Percentiles rank a stretch among this genome's conserved stretches.
phyloP scores from a whole-genome alignment of 805 yeast species.

The Metschnikowia gruessii region DNA sequence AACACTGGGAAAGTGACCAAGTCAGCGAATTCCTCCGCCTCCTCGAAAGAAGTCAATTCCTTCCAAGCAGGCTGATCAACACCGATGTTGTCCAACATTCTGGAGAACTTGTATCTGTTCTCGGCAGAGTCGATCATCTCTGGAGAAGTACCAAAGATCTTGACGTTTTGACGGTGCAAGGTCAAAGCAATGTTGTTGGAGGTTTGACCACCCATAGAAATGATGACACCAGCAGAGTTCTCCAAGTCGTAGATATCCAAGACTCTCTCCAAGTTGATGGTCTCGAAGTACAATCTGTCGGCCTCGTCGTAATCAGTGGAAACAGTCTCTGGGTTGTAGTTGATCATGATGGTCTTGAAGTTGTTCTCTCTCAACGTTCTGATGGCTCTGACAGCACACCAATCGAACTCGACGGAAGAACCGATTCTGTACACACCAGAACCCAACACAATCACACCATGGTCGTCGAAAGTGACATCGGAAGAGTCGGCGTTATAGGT shows the following conservation, averaged over 20 bases:
- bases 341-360: constrained; percentile 90
- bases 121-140: constrained; percentile 98
- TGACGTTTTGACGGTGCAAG: constrained; percentile 86
- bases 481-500: constrained; percentile 90
- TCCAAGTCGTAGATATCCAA: constrained; percentile 93
- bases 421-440: constrained; percentile 99
- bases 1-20: constrained; percentile 90
- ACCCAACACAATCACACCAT: constrained; percentile 94
- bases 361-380: constrained; percentile 87
- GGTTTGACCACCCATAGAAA: constrained; percentile 99
- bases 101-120: constrained; percentile 95
- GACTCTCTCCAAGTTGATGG: constrained; percentile 89
- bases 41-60: constrained; percentile 87
- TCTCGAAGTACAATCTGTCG: constrained; percentile 93
- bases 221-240: constrained; percentile 85
- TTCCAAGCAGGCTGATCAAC: constrained; percentile 99
- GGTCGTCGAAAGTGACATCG: constrained; percentile 85
- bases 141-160: constrained; percentile 95
- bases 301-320: constrained; percentile 99
- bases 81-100: constrained; percentile 93
- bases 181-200: constrained; percentile 94
- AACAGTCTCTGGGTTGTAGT: constrained; percentile 98
- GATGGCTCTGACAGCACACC: constrained; percentile 98
- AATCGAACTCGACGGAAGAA: constrained; percentile 97
- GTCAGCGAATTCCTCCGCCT: constrained; percentile 90